Conservation (phyloP, 1,284 basidiomycete genomes). For the Chondrostereum purpureum region DNA sequence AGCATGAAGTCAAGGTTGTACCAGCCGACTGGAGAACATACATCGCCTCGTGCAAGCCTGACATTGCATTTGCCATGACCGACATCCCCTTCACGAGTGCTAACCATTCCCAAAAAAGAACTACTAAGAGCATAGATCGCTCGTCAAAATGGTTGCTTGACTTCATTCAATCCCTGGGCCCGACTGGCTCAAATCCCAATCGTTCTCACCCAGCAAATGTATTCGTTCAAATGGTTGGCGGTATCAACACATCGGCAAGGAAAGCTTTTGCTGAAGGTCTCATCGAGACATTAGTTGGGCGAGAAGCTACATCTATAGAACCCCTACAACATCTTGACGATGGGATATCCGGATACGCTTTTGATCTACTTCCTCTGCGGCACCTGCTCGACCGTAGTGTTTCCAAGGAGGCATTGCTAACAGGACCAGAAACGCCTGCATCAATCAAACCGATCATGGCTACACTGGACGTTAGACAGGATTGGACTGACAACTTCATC, state of each 20-base stretch:
- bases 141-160: slow-evolving; percentile 55
- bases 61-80: slow-evolving; percentile 63
- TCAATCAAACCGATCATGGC: not conserved
- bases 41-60: slow-evolving; percentile 48
- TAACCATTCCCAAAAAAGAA: slow-evolving; percentile 30
- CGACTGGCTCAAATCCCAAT: slow-evolving; percentile 7
- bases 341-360: slow-evolving; percentile 58
- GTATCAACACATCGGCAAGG: slow-evolving; percentile 47
- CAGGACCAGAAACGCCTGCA: slow-evolving; percentile 2
- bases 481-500: slow-evolving; percentile 18
- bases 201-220: slow-evolving; percentile 32
- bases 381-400: slow-evolving; percentile 19
- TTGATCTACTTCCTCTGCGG: slow-evolving; percentile 58
- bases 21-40: slow-evolving; percentile 49
- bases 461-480: slow-evolving; percentile 2
- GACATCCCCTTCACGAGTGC: slow-evolving; percentile 62
- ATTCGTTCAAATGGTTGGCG: slow-evolving; percentile 65
- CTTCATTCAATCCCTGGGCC: slow-evolving; percentile 31
- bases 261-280: slow-evolving; percentile 56
- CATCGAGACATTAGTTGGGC: slow-evolving; percentile 45
- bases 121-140: slow-evolving; percentile 68
- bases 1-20: slow-evolving; percentile 38
- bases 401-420: slow-evolving; percentile 20
- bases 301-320: slow-evolving; percentile 46
- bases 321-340: slow-evolving; percentile 56